Evolutionary conservation across 257 asterid genomes (phyloP).

Genomic region (Handroanthus guayacan): DNA sequence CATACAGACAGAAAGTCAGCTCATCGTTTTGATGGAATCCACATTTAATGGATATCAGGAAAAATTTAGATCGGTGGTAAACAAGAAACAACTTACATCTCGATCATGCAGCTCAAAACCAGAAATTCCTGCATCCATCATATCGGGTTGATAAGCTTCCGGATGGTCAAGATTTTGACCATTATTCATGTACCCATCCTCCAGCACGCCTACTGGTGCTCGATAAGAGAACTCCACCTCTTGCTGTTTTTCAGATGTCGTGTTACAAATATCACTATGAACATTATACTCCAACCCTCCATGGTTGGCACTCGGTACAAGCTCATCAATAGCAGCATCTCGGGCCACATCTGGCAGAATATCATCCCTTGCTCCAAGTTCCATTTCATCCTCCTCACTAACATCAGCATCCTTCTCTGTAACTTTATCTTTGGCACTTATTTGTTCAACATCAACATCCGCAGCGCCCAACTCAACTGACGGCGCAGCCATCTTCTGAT

Average conservation of each 20-base stretch:
- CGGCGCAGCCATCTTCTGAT: conserved; percentile 45
- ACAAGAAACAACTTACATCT: conserved; percentile 57
- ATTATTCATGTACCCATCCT: conserved; percentile 45
- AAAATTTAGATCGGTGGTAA: not conserved
- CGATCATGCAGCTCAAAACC: conserved; percentile 48
- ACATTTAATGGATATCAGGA: conserved; percentile 1
- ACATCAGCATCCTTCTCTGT: conserved; percentile 44
- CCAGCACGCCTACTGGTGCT: conserved; percentile 39
- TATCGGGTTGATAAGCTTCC: conserved; percentile 48
- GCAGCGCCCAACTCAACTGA: conserved; percentile 45
- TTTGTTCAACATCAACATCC: conserved; percentile 45
- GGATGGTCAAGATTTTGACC: conserved; percentile 45
- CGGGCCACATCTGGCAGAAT: conserved; percentile 39
- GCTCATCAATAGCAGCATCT: conserved; percentile 47
- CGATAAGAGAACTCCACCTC: conserved; percentile 41
- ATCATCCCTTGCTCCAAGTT: conserved; percentile 40
- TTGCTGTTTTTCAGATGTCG: conserved; percentile 43
- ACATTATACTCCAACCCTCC: conserved; percentile 43
- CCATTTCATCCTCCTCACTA: conserved; percentile 45
- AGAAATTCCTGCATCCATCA: conserved; percentile 53
- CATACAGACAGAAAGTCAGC: conserved; percentile 31
- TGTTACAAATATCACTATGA: conserved; percentile 40
- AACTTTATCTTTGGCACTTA: conserved; percentile 44
- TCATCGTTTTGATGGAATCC: conserved; percentile 12
- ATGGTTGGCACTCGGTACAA: conserved; percentile 38